phyloP scores from a whole-genome alignment of 768 basidiomycete species.

The Mycena rosella region DNA sequence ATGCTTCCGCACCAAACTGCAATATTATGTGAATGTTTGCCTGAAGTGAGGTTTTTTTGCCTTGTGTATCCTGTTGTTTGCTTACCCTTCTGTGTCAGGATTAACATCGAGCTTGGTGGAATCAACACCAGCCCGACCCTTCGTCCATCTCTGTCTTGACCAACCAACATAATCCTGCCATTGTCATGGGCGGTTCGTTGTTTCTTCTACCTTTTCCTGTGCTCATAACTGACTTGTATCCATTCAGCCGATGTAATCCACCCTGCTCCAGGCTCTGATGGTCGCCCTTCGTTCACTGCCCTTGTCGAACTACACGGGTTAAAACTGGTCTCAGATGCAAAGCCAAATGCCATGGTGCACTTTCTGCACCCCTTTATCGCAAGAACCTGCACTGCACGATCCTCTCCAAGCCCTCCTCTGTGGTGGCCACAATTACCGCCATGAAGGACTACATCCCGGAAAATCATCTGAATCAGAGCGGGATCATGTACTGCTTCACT shows the following conservation, averaged over 20 bases:
- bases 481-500: constrained; percentile 91
- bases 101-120: constrained; percentile 88
- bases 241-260: too few species aligned
- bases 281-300: constrained; percentile 83
- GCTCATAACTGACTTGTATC: constrained; percentile 6
- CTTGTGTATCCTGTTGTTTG: constrained; percentile 3
- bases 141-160: constrained; percentile 71
- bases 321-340: constrained; percentile 54
- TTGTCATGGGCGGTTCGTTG: constrained; percentile 86
- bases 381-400: constrained; percentile 90
- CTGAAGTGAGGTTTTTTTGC: constrained; percentile 69
- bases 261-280: constrained; percentile 79
- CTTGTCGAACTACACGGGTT: too few species aligned
- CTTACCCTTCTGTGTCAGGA: constrained; percentile 58
- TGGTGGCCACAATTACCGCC: constrained; percentile 61
- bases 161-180: constrained; percentile 78
- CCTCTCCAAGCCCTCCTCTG: constrained; percentile 75
- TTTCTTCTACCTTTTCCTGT: too few species aligned
- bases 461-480: constrained; percentile 76
- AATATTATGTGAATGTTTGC: constrained; percentile 86
- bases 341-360: constrained; percentile 78
- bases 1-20: constrained; percentile 72
- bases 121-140: constrained; percentile 81
- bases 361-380: constrained; percentile 85
- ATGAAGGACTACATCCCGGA: constrained; percentile 83